phyloP scores from a whole-genome alignment of 2,329 filamentous ascomycete genomes.

The Pyrenochaeta sp. region DNA sequence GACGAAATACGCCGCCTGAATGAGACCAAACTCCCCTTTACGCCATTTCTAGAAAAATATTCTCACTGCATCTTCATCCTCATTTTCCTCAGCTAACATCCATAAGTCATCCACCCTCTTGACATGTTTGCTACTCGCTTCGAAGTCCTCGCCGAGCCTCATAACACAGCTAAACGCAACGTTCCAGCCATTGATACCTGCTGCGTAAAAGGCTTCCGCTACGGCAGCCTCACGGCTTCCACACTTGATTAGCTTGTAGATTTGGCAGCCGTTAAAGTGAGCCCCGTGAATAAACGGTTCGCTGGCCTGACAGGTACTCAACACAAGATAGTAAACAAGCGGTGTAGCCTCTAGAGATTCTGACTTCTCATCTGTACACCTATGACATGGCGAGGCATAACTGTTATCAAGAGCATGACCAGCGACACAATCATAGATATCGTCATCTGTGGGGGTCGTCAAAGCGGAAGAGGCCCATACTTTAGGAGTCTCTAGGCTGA shows the following conservation, averaged over 20 bases:
- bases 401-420: slow-evolving; percentile 22
- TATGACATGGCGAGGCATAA: slow-evolving; percentile 26
- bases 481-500: slow-evolving; percentile 31
- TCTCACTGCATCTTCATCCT: slow-evolving; percentile 26
- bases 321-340: slow-evolving; percentile 37
- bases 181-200: slow-evolving; percentile 42
- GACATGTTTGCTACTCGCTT: slow-evolving; percentile 21
- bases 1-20: neutral
- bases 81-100: slow-evolving; percentile 30
- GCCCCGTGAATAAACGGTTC: slow-evolving; percentile 18
- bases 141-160: slow-evolving; percentile 31
- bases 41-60: slow-evolving; percentile 37
- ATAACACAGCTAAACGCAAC: slow-evolving; percentile 44
- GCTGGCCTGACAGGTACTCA: slow-evolving; percentile 33
- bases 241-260: slow-evolving; percentile 43
- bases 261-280: slow-evolving; percentile 26
- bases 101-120: slow-evolving; percentile 35
- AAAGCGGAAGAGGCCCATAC: slow-evolving; percentile 43
- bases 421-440: slow-evolving; percentile 34
- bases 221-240: slow-evolving; percentile 43
- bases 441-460: slow-evolving; percentile 38
- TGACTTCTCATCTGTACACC: slow-evolving; percentile 38
- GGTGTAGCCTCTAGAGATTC: slow-evolving; percentile 31
- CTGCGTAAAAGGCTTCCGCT: slow-evolving; percentile 38
- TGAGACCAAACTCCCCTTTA: neutral